A percentile compares a stretch with the other conserved stretches of the same genome.
phyloP scores from a whole-genome alignment of 2,329 filamentous ascomycete species.

The Daldinia eschscholtzii region DNA sequence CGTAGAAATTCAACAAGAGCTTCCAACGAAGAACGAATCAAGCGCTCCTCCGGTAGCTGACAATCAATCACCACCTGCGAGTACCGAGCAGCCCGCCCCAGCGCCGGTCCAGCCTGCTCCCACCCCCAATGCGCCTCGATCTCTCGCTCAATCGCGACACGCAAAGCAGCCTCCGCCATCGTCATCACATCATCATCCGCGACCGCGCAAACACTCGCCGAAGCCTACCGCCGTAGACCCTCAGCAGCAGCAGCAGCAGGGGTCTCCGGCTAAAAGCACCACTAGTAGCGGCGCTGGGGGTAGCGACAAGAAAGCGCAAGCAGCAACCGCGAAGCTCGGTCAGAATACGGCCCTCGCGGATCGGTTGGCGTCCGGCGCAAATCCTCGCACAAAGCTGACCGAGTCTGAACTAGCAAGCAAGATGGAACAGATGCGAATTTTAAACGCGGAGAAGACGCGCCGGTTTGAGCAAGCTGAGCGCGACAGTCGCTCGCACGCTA shows the following conservation, averaged over 20 bases:
- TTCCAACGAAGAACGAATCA: constrained; percentile 16
- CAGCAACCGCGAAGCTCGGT: constrained; percentile 46
- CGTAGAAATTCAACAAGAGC: constrained; percentile 51
- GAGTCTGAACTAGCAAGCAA: constrained; percentile 70
- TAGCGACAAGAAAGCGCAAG: constrained; percentile 26
- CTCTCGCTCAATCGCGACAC: constrained; percentile 54
- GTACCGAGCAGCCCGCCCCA: constrained; percentile 25
- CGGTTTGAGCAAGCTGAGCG: constrained; percentile 70
- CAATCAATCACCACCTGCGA: constrained; percentile 28
- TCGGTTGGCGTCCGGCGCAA: constrained; percentile 67
- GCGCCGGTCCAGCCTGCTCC: constrained; percentile 28
- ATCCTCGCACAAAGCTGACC: constrained; percentile 71
- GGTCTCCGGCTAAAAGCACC: constrained; percentile 11
- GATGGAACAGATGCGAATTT: constrained; percentile 71
- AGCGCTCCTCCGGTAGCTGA: constrained; percentile 24
- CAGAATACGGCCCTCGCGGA: constrained; percentile 55
- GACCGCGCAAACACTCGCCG: constrained; percentile 45
- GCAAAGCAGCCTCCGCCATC: constrained; percentile 40
- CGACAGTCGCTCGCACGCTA: constrained; percentile 68
- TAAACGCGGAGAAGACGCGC: constrained; percentile 69
- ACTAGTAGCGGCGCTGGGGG: background rate
- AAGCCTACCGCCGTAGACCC: constrained; percentile 25
- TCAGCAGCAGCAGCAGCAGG: constrained; percentile 23
- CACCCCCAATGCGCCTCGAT: constrained; percentile 41
- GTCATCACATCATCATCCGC: constrained; percentile 38